Evolutionary conservation across 306 rosid species (phyloP).

Genomic region (Pachyrhizus erosus): DNA sequence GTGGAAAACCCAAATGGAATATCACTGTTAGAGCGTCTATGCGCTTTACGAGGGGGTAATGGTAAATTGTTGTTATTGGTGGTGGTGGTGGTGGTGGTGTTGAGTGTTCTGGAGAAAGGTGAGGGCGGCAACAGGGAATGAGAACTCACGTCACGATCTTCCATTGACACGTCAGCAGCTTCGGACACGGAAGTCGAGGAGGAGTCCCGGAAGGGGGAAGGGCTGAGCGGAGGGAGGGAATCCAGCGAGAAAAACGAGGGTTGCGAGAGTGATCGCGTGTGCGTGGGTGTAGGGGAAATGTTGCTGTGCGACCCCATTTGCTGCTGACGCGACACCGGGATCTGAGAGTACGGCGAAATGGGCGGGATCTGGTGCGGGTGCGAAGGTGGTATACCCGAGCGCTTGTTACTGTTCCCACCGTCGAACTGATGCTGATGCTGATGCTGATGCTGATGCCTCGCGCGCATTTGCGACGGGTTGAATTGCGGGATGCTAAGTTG

Average conservation of each 20-base stretch:
- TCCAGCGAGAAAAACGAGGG: conserved; percentile 76
- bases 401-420: conserved; percentile 38
- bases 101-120: conserved; percentile 51
- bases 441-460: conserved; percentile 55
- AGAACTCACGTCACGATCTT: conserved; percentile 74
- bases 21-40: conserved; percentile 89
- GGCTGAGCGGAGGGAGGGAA: conserved; percentile 86
- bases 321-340: conserved; percentile 72
- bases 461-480: conserved; percentile 65
- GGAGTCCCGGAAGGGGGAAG: conserved; percentile 78
- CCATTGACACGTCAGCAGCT: conserved; percentile 81
- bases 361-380: conserved; percentile 94
- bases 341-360: conserved; percentile 90
- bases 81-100: neutral
- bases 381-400: conserved; percentile 85
- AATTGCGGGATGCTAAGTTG: conserved; percentile 70
- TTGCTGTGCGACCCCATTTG: conserved; percentile 41
- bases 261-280: conserved; percentile 90
- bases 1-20: conserved; percentile 86
- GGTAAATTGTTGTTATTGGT: neutral
- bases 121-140: conserved; percentile 74
- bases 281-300: conserved; percentile 61
- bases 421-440: conserved; percentile 46
- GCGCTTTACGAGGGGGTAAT: conserved; percentile 84
- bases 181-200: conserved; percentile 66